These are phyloP conservation scores for Dalbergia oliveri DNA, from an alignment of 306 rosid species.

Conservation along the genomic window DNA sequence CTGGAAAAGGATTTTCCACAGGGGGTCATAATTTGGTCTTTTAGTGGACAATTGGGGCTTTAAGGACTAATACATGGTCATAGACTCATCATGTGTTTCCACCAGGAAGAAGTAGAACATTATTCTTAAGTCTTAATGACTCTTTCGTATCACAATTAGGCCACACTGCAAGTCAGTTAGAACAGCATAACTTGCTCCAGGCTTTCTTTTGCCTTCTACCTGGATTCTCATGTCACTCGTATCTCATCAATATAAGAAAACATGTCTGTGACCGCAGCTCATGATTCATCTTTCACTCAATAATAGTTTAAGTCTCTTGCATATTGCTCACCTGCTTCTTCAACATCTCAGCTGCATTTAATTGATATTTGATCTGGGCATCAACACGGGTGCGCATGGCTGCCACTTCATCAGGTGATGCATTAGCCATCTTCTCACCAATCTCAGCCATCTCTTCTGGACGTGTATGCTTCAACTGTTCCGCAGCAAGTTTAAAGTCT, in stretches of 20 bases:
- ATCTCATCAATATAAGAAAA: neutral
- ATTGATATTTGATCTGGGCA: slow-evolving; percentile 71
- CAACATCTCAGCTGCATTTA: slow-evolving; percentile 85
- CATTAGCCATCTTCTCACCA: slow-evolving; percentile 88
- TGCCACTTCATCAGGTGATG: slow-evolving; percentile 85
- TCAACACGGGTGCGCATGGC: slow-evolving; percentile 78
- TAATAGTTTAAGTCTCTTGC: neutral
- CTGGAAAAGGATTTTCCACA: slow-evolving; percentile 17
- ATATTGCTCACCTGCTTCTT: slow-evolving; percentile 72
- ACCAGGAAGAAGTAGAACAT: neutral
- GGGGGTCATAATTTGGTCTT: neutral
- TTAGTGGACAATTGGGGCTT: slow-evolving; percentile 10
- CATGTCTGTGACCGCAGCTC: neutral
- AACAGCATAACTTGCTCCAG: slow-evolving; percentile 13
- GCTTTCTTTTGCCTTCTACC: slow-evolving; percentile 2
- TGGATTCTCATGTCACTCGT: neutral
- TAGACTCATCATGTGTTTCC: neutral
- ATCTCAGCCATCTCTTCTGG: slow-evolving; percentile 98
- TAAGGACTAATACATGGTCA: neutral
- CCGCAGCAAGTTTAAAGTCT: slow-evolving; percentile 84
- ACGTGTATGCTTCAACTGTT: slow-evolving; percentile 85
- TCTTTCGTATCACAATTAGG: neutral
- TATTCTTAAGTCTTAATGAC: neutral
- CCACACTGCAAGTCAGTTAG: neutral
- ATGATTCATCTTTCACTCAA: slow-evolving; percentile 15